Base-by-base conservation (phyloP, 140 eudicot genomes). In the Stevia rebaudiana region DNA sequence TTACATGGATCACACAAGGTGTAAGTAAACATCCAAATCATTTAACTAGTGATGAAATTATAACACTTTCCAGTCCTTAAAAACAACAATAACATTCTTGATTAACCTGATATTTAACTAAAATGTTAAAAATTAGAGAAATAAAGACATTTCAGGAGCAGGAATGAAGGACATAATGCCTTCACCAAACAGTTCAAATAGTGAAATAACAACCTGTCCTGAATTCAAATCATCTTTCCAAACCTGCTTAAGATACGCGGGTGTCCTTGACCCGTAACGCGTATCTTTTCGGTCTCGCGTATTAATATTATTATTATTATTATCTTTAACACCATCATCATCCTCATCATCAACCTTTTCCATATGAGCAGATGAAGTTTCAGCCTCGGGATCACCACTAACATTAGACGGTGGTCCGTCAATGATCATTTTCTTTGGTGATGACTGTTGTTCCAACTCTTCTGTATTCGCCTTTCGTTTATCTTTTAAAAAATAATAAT, bases 181-280 rank as follows among this genome's bases (percentile, higher is more conserved):
- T 69, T 85, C 84, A 68, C 89, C 94, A 65, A 85, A 85, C 57
- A 68, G 68, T 56, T 80, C 80, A 69, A 46, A 73, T 44, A 82
- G 30, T 13, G 85, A 77, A 0, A 52, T 65, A 72, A 79, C 58
- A 71, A 79, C 64, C 23, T 72, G 83, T 47, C 94, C 94, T 63
- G 94, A 85, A 44, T 77, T 79, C 47, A 85, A 15, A 42, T 82
- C 94, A 39, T 85, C 89, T 77, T 82, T 85, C 89, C 94, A 85
- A 52, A 75, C 76, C 71, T 85, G 94, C 49, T 82, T 79, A 17
- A 82, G 72, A 65, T 77, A 64, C 7, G 84, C 86, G 42, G 80
- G 61, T 63, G 68, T 70, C 76, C 77, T 74, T 55, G 37, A 73
- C 74, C 69, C 64, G 44, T 49, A 53, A 36, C 59, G 71, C 68